Conservation (phyloP, 176 grass and related monocot genomes). For the Carex cristatella region DNA sequence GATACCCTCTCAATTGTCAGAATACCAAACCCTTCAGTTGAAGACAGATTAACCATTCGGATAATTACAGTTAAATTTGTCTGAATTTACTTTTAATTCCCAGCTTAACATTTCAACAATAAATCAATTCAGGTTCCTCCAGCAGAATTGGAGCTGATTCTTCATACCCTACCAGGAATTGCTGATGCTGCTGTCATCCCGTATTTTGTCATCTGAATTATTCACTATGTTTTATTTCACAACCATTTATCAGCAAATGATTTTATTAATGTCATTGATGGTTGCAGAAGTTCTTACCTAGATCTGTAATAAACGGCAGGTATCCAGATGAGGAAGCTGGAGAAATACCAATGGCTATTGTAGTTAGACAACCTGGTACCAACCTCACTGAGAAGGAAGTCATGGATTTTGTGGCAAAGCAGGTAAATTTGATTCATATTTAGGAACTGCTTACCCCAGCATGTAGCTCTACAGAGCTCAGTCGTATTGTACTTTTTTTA, state of each 20-base stretch:
- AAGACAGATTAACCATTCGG: background rate
- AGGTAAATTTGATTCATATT: conserved; percentile 33
- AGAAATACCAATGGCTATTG: conserved; percentile 72
- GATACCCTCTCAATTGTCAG: background rate
- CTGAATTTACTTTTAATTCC: background rate
- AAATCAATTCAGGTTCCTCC: conserved; percentile 32
- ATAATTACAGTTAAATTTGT: background rate
- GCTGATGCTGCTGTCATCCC: conserved; percentile 33
- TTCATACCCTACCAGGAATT: conserved; percentile 27
- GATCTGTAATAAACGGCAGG: conserved; percentile 24
- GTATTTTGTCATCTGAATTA: conserved; percentile 14
- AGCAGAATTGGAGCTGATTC: conserved; percentile 33
- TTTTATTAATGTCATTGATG: background rate
- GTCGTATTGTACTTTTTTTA: no score
- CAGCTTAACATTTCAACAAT: background rate
- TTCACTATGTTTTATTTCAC: background rate
- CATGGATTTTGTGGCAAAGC: conserved; percentile 65
- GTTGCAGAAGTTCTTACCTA: background rate
- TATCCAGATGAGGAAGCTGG: conserved; percentile 87
- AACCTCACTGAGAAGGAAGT: conserved; percentile 41
- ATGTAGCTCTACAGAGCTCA: background rate
- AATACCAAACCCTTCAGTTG: background rate
- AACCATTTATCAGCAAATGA: background rate
- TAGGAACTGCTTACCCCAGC: background rate
- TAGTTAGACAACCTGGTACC: conserved; percentile 49